These are phyloP conservation scores for Alisma plantagoaquatica DNA, from an alignment of 106 monocot genomes.

Conservation along the genomic window DNA sequence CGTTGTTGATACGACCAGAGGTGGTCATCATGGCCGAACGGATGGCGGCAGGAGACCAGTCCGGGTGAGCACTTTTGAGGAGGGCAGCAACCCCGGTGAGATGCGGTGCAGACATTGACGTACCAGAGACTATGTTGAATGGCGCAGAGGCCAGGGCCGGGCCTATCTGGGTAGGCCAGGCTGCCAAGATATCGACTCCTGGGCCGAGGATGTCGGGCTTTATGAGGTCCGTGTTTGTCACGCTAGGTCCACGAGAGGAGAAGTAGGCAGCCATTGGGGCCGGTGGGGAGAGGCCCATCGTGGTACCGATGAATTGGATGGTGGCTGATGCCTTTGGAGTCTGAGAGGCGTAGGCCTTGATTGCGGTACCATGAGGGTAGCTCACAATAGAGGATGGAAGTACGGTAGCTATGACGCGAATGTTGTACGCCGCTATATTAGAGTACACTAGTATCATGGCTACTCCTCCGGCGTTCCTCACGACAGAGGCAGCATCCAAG, in stretches of 20 bases:
- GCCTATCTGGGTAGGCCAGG: conserved; percentile 50
- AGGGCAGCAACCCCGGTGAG: too few species aligned
- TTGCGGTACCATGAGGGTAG: neutral
- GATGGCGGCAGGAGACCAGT: too few species aligned
- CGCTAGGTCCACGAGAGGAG: too few species aligned
- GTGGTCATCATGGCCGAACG: too few species aligned
- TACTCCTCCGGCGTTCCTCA: conserved; percentile 40
- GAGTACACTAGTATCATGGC: conserved; percentile 5
- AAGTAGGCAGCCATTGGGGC: too few species aligned
- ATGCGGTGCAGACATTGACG: too few species aligned
- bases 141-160: conserved; percentile 39
- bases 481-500: conserved; percentile 3
- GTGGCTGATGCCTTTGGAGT: conserved; percentile 1
- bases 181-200: too few species aligned
- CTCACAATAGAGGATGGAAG: conserved; percentile 3
- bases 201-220: conserved; percentile 72
- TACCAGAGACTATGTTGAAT: conserved; percentile 82
- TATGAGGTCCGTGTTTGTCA: too few species aligned
- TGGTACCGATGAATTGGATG: conserved; percentile 35
- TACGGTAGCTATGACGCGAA: conserved; percentile 1
- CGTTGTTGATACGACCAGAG: conserved; percentile 64
- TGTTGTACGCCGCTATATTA: neutral
- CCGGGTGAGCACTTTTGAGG: too few species aligned
- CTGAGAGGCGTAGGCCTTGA: conserved; percentile 3
- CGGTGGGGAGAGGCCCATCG: conserved; percentile 43